These are phyloP conservation scores for Sporobolomyces pararoseus DNA, from an alignment of 768 basidiomycete genomes.

Conservation along the genomic window DNA sequence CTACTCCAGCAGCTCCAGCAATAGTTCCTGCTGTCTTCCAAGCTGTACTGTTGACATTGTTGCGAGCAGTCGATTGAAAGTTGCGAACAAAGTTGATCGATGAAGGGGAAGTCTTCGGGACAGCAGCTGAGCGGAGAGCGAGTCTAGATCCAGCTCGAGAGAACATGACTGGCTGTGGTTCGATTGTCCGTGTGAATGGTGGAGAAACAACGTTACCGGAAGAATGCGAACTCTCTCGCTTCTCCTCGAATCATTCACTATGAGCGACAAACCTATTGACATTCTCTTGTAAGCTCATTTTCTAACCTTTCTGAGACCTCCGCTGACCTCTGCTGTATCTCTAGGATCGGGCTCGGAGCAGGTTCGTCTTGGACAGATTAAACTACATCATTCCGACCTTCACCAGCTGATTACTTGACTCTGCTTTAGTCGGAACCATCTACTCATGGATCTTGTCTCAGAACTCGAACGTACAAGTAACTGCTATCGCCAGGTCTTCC, in stretches of 20 bases:
- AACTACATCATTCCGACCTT: not conserved
- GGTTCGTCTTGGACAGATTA: no score
- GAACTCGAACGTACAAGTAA: constrained; percentile 62
- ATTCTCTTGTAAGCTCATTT: constrained; percentile 16
- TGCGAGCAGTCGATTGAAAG: not conserved
- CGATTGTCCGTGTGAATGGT: not conserved
- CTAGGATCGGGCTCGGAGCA: constrained; percentile 28
- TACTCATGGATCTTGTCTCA: constrained; percentile 56
- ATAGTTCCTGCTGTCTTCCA: not conserved
- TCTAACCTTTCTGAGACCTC: not conserved
- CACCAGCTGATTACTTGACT: not conserved
- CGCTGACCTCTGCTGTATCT: not conserved
- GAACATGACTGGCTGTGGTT: not conserved
- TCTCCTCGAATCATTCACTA: not conserved
- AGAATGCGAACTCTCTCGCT: not conserved
- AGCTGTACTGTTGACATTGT: not conserved
- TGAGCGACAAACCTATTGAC: constrained; percentile 17
- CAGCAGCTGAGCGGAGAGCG: not conserved
- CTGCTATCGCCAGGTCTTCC: constrained; percentile 69
- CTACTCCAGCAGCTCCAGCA: not conserved
- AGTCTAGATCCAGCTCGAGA: not conserved
- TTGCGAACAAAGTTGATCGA: not conserved
- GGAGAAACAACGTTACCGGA: not conserved
- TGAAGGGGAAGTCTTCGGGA: not conserved
- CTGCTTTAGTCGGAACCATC: constrained; percentile 31